These are phyloP conservation scores for Marchantia paleacea DNA, from an alignment of 225 moss, liverwort and hornwort genomes.

Conservation along the genomic window DNA sequence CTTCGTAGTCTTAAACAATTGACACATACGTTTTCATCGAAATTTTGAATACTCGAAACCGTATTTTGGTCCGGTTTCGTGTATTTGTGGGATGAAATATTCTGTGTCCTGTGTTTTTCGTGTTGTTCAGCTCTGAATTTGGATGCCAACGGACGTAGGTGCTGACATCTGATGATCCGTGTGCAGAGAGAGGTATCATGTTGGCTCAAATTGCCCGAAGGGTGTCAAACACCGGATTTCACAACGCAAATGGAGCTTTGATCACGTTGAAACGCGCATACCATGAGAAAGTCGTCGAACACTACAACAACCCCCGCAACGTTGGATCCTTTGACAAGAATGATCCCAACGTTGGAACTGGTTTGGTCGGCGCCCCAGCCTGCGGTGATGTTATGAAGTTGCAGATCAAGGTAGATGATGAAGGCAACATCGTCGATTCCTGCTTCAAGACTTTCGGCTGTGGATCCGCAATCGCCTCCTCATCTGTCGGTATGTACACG, in stretches of 20 bases:
- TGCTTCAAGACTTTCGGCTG: constrained; percentile 99
- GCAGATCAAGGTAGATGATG: constrained; percentile 91
- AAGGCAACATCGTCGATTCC: constrained; percentile 82
- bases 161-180: not conserved
- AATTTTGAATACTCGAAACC: too few species aligned
- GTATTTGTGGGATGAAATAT: too few species aligned
- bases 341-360: constrained; percentile 88
- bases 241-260: constrained; percentile 35
- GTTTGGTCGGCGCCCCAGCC: constrained; percentile 91
- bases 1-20: too few species aligned
- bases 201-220: constrained; percentile 48
- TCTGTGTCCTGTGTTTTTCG: too few species aligned
- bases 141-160: not conserved
- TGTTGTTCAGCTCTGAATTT: not conserved
- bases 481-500: constrained; percentile 69
- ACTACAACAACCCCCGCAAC: constrained; percentile 92
- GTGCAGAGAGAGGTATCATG: constrained; percentile 24
- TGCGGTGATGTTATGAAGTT: constrained; percentile 99
- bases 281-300: constrained; percentile 97
- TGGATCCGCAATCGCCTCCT: constrained; percentile 95
- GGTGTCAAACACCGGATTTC: constrained; percentile 21
- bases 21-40: too few species aligned
- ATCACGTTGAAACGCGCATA: constrained; percentile 56
- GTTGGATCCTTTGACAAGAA: constrained; percentile 96
- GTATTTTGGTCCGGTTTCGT: too few species aligned